Conservation (phyloP, 192 early-diverging fungal species). For the Linnemannia zychae region DNA sequence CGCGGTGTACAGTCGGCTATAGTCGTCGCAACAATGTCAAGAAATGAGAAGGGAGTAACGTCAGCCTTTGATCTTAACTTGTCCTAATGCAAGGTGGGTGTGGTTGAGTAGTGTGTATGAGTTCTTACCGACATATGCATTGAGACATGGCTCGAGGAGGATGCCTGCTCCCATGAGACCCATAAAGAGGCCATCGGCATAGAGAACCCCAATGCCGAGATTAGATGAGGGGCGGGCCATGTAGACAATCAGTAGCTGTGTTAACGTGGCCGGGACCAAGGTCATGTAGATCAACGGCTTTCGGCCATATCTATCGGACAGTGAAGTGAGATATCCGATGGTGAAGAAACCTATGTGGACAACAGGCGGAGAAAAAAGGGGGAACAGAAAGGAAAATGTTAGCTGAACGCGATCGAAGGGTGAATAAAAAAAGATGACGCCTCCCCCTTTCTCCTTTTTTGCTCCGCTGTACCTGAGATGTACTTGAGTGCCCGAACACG, state of each 20-base stretch:
- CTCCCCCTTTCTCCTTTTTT: neutral
- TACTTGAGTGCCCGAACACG: constrained; percentile 36
- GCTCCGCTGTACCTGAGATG: constrained; percentile 20
- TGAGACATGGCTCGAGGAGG: constrained; percentile 29
- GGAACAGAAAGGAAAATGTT: neutral
- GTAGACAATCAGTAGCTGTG: constrained; percentile 29
- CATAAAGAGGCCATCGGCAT: constrained; percentile 29
- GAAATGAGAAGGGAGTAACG: neutral
- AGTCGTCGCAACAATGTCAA: too few species aligned
- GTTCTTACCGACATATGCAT: constrained; percentile 39
- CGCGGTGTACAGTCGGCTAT: constrained; percentile 42
- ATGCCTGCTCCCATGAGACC: constrained; percentile 28
- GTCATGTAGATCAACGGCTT: constrained; percentile 33
- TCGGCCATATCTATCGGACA: constrained; percentile 35
- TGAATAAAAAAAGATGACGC: neutral
- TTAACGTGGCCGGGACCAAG: constrained; percentile 17
- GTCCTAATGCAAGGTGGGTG: too few species aligned
- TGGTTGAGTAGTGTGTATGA: neutral
- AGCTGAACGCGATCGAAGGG: neutral
- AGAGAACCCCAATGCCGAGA: constrained; percentile 21
- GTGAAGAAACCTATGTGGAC: constrained; percentile 37
- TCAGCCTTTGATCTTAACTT: neutral
- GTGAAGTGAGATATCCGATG: constrained; percentile 27
- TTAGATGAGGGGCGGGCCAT: constrained; percentile 35
- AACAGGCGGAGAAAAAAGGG: neutral